These are phyloP conservation scores for Trapa bicornis DNA, from an alignment of 345 rosid genomes.

Conservation along the genomic window DNA sequence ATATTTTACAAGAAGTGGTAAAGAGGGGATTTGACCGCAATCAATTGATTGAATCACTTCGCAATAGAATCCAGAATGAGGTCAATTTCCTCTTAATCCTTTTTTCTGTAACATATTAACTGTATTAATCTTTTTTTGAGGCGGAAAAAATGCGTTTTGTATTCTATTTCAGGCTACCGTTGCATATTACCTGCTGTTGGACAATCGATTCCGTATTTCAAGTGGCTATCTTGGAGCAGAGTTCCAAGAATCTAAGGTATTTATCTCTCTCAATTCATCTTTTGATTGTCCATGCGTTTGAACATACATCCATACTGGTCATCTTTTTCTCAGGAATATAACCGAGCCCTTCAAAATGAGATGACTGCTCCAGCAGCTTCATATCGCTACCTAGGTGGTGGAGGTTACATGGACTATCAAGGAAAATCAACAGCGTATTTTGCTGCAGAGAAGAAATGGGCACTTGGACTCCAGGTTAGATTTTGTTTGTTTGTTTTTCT, in stretches of 20 bases:
- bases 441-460: slow-evolving; percentile 80
- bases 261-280: slow-evolving; percentile 5
- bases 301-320: neutral
- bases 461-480: slow-evolving; percentile 92
- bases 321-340: slow-evolving; percentile 20
- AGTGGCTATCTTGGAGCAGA: slow-evolving; percentile 95
- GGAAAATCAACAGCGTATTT: slow-evolving; percentile 53
- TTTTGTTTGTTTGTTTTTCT: neutral
- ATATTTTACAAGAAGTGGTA: slow-evolving; percentile 79
- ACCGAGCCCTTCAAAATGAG: slow-evolving; percentile 51
- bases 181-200: slow-evolving; percentile 79
- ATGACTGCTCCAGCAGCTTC: slow-evolving; percentile 32
- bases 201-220: slow-evolving; percentile 76
- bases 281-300: neutral
- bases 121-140: slow-evolving; percentile 3
- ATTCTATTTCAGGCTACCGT: slow-evolving; percentile 73
- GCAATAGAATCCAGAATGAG: slow-evolving; percentile 75
- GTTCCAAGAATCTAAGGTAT: slow-evolving; percentile 84
- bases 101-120: neutral
- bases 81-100: slow-evolving; percentile 22
- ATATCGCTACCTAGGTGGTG: slow-evolving; percentile 47
- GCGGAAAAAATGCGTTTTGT: neutral
- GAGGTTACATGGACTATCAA: slow-evolving; percentile 68
- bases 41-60: slow-evolving; percentile 70
- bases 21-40: slow-evolving; percentile 76